These are phyloP conservation scores for Cyclotella atomus DNA, from an alignment of 108 stramenopile genomes.

Conservation along the genomic window DNA sequence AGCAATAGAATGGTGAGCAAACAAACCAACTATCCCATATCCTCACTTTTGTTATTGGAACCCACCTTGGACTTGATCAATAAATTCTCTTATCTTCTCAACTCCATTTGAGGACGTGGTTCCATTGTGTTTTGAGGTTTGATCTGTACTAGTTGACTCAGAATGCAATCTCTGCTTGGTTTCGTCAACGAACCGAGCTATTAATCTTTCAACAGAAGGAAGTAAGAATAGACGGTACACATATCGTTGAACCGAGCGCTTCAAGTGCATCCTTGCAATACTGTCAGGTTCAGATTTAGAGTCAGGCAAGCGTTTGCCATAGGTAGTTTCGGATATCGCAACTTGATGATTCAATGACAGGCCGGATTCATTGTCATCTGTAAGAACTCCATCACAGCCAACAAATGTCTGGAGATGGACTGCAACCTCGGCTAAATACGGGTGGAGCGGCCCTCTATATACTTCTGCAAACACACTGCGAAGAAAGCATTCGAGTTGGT, in stretches of 20 bases:
- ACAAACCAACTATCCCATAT: not conserved
- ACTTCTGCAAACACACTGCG: conserved; percentile 59
- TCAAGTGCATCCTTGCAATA: conserved; percentile 56
- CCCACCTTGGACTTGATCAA: conserved; percentile 74
- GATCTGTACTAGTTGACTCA: conserved; percentile 11
- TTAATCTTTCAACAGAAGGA: conserved; percentile 61
- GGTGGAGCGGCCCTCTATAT: conserved; percentile 64
- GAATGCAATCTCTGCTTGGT: conserved; percentile 46
- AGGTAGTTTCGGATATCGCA: conserved; percentile 41
- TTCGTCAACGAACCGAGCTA: conserved; percentile 68
- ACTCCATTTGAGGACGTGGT: conserved; percentile 52
- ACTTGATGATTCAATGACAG: conserved; percentile 45
- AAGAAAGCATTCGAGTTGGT: conserved; percentile 73
- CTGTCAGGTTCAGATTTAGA: conserved; percentile 40
- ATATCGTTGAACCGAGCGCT: conserved; percentile 77
- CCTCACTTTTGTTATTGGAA: not conserved
- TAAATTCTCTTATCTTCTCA: conserved; percentile 62
- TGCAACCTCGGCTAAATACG: conserved; percentile 70
- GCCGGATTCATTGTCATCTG: conserved; percentile 13
- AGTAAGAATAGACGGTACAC: conserved; percentile 79
- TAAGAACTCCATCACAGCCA: conserved; percentile 63
- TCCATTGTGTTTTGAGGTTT: conserved; percentile 22
- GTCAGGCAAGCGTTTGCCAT: conserved; percentile 34
- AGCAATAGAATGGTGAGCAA: too few relatives aligned
- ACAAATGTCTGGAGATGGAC: conserved; percentile 87